Percentiles rank a stretch among this genome's conserved stretches.
phyloP scores from a whole-genome alignment of 2,329 filamentous ascomycete genomes.

The Atkinsonella texensis region DNA sequence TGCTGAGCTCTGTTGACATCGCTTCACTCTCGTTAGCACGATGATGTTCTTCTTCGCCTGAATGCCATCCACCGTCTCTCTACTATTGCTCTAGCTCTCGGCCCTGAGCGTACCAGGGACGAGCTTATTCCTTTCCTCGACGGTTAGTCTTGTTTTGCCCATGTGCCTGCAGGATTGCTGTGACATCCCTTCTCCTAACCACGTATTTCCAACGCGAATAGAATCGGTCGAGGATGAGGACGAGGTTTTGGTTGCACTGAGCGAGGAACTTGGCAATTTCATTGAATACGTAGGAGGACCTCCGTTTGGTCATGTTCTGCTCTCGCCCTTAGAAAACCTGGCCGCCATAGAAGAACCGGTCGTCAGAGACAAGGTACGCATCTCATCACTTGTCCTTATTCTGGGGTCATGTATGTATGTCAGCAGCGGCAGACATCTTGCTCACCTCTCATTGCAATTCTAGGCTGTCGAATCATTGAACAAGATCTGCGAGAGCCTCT shows the following conservation, averaged over 20 bases:
- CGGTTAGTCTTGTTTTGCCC: conserved; percentile 48
- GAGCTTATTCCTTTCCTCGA: conserved; percentile 98
- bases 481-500: conserved; percentile 94
- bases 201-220: conserved; percentile 26
- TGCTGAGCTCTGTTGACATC: conserved; percentile 15
- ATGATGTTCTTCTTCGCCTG: conserved; percentile 93
- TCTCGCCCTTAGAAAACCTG: conserved; percentile 94
- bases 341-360: conserved; percentile 97
- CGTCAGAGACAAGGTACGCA: conserved; percentile 86
- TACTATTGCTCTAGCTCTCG: conserved; percentile 92
- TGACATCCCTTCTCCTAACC: conserved; percentile 7
- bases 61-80: conserved; percentile 98
- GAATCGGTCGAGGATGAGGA: conserved; percentile 99
- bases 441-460: conserved; percentile 5
- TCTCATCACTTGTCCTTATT: conserved; percentile 2
- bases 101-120: conserved; percentile 91
- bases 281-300: conserved; percentile 96
- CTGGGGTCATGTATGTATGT: not conserved
- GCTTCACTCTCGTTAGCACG: conserved; percentile 51
- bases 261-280: conserved; percentile 92
- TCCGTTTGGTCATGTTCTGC: conserved; percentile 86
- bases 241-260: conserved; percentile 91
- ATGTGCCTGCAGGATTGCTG: conserved; percentile 2
- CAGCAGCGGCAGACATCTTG: not conserved
- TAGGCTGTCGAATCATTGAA: conserved; percentile 98